Evolutionary conservation across 352 stramenopile species (phyloP).

Genomic region (Phytophthora rubi): DNA sequence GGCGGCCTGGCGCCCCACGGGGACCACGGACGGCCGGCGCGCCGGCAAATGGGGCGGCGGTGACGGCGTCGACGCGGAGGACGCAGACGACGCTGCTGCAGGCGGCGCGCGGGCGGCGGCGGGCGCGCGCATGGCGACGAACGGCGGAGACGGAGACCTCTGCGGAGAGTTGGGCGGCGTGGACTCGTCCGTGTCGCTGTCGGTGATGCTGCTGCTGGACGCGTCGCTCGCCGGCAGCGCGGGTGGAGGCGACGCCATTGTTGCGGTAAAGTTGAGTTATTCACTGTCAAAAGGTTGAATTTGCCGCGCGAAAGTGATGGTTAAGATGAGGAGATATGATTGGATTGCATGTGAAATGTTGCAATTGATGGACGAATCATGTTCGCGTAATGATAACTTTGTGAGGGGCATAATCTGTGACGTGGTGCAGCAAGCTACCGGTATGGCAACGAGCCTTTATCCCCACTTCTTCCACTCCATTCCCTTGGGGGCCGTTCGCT

Average conservation of each 20-base stretch:
- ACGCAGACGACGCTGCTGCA: slow-evolving; percentile 16
- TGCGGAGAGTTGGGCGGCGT: slow-evolving; percentile 36
- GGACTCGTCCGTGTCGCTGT: slow-evolving; percentile 38
- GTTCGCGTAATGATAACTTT: neutral
- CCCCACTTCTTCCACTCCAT: slow-evolving; percentile 93
- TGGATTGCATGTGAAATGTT: neutral
- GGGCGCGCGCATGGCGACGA: slow-evolving; percentile 17
- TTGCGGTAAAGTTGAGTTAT: too few relatives aligned
- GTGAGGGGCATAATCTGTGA: neutral
- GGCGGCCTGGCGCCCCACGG: slow-evolving; percentile 46
- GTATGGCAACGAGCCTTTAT: too few relatives aligned
- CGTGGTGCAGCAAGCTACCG: neutral
- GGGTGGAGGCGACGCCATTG: slow-evolving; percentile 23
- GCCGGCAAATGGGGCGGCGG: slow-evolving; percentile 36
- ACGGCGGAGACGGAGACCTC: slow-evolving; percentile 2
- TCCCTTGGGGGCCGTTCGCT: slow-evolving; percentile 80
- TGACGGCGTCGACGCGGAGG: slow-evolving; percentile 34
- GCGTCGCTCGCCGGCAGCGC: slow-evolving; percentile 28
- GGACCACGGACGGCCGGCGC: slow-evolving; percentile 37
- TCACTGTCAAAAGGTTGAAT: slow-evolving; percentile 17
- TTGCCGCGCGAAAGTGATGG: neutral
- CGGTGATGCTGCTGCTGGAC: slow-evolving; percentile 43
- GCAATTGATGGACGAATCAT: slow-evolving; percentile 6
- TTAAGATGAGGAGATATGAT: neutral
- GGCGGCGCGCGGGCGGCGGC: slow-evolving; percentile 1